phyloP scores from a whole-genome alignment of 805 yeast genomes.

The Blastobotrys parvus region DNA sequence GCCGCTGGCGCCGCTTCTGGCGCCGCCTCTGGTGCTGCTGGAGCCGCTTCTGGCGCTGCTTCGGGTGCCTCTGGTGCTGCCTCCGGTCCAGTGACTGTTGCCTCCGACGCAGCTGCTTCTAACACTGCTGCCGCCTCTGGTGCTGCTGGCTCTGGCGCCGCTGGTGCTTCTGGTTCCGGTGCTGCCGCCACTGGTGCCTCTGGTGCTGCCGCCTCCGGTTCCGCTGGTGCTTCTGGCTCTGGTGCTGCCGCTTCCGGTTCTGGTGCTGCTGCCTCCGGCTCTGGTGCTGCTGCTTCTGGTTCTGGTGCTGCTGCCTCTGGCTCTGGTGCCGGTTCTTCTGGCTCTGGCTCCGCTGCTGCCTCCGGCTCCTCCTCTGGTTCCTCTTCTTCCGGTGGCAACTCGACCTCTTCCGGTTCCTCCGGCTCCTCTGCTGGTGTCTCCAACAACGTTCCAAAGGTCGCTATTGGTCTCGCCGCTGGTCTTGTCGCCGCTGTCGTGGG shows the following conservation, averaged over 20 bases:
- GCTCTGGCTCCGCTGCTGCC: conserved; percentile 6
- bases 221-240: conserved; percentile 6
- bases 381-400: conserved; percentile 2
- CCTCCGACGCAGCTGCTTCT: conserved; percentile 4
- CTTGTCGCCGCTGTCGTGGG: conserved; percentile 10
- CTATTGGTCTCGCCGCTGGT: conserved; percentile 8
- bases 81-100: conserved; percentile 7
- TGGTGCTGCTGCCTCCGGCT: conserved; percentile 18
- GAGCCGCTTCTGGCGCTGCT: conserved; percentile 6
- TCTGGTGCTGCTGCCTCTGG: conserved; percentile 28
- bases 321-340: conserved; percentile 8
- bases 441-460: conserved; percentile 4
- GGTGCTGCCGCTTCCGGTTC: conserved; percentile 10
- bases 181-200: conserved; percentile 7
- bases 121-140: conserved; percentile 4
- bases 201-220: conserved; percentile 7
- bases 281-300: conserved; percentile 27
- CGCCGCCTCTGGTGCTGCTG: conserved; percentile 9
- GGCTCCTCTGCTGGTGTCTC: conserved; percentile 5
- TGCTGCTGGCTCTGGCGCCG: conserved; percentile 8
- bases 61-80: conserved; percentile 4
- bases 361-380: conserved; percentile 5
- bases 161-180: conserved; percentile 9
- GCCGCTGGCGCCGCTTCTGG: conserved; percentile 5
- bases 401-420: not conserved